These are phyloP conservation scores for Cryoendolithus antarcticus DNA, from an alignment of 2,329 filamentous ascomycete genomes.

Conservation along the genomic window DNA sequence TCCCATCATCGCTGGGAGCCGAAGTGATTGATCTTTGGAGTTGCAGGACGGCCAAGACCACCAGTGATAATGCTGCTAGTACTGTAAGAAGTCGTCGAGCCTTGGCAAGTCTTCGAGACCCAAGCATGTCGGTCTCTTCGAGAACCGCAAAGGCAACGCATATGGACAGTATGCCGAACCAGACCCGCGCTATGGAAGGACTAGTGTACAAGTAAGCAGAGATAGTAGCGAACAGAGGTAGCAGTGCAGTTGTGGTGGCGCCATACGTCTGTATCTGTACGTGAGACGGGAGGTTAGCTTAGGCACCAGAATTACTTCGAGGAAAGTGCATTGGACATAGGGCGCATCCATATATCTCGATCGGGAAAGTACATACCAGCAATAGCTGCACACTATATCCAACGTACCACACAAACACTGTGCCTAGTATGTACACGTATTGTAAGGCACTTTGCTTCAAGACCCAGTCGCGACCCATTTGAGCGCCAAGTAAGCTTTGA, in stretches of 20 bases:
- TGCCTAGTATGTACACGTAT: too few relatives aligned
- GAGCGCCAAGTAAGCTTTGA: too few relatives aligned
- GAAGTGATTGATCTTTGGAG: constrained; percentile 14
- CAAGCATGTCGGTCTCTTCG: constrained; percentile 16
- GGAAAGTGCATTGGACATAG: too few relatives aligned
- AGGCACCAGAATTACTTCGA: too few relatives aligned
- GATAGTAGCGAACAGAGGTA: constrained; percentile 18
- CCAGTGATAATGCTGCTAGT: constrained; percentile 24
- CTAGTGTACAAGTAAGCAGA: constrained; percentile 15
- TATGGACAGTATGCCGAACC: constrained; percentile 20
- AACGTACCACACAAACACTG: too few relatives aligned
- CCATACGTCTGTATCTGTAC: constrained; percentile 16
- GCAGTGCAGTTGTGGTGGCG: constrained; percentile 14
- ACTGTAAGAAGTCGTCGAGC: constrained; percentile 19
- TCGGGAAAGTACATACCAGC: too few relatives aligned
- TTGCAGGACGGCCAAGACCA: constrained; percentile 23
- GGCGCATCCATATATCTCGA: too few relatives aligned
- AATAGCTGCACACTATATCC: too few relatives aligned
- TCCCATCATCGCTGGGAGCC: background rate
- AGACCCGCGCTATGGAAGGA: constrained; percentile 18
- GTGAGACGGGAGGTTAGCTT: background rate
- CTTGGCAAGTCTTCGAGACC: constrained; percentile 4
- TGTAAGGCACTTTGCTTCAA: too few relatives aligned
- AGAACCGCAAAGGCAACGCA: constrained; percentile 17
- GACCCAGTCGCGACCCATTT: too few relatives aligned